Evolutionary conservation across 225 moss, liverwort and hornwort species (phyloP).

Genomic region (Polytrichum commune): DNA sequence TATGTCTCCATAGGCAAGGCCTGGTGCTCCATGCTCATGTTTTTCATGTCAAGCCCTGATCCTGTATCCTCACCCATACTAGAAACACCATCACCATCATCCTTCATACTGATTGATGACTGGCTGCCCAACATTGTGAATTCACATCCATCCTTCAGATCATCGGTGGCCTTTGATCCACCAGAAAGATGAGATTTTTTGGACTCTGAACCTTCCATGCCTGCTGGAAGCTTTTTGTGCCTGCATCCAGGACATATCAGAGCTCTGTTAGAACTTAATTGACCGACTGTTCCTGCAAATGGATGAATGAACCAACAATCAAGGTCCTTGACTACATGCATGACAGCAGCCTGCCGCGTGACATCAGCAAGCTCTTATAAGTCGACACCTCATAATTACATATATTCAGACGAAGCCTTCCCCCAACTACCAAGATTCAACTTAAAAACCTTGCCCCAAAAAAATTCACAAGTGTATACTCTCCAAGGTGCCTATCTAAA

Average conservation of each 20-base stretch:
- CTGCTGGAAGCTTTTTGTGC: constrained; percentile 13
- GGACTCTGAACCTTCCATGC: constrained; percentile 20
- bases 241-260: constrained; percentile 22
- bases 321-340: too few relatives aligned
- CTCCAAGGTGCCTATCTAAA: too few relatives aligned
- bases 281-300: too few relatives aligned
- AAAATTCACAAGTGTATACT: not conserved
- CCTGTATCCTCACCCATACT: not conserved
- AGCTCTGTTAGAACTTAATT: constrained; percentile 5
- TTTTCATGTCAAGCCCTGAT: constrained; percentile 14
- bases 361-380: too few relatives aligned
- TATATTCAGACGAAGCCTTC: not conserved
- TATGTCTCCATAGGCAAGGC: constrained; percentile 7
- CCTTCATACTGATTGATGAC: constrained; percentile 18
- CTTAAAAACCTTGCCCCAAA: not conserved
- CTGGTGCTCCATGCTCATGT: constrained; percentile 9
- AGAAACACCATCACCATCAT: not conserved
- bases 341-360: too few relatives aligned
- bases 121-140: constrained; percentile 20
- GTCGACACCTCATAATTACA: too few relatives aligned
- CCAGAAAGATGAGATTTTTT: constrained; percentile 21
- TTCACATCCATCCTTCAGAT: constrained; percentile 9
- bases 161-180: constrained; percentile 12
- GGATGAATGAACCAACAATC: too few relatives aligned
- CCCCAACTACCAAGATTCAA: not conserved